A percentile compares a stretch with the other conserved stretches of the same genome.
Evolutionary conservation across 2,329 filamentous ascomycete species (phyloP).

Genomic region (Tetracladium maxilliforme): DNA sequence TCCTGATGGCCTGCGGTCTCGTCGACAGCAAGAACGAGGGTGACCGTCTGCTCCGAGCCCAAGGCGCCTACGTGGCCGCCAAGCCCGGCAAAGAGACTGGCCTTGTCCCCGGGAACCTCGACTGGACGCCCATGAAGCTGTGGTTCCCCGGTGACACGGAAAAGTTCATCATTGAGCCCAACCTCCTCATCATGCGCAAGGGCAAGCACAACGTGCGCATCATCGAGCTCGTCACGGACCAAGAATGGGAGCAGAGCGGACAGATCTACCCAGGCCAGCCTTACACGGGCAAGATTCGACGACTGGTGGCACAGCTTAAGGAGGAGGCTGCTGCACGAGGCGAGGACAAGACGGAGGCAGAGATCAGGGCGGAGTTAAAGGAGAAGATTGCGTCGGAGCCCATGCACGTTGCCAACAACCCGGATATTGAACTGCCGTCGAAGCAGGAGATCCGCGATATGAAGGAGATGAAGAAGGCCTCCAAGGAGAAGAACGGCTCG

Average conservation of each 20-base stretch:
- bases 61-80: slow-evolving; percentile 47
- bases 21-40: slow-evolving; percentile 39
- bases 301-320: no score
- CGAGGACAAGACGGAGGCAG: no score
- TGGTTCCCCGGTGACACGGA: slow-evolving; percentile 41
- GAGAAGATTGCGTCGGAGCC: slow-evolving; percentile 8
- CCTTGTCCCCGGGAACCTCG: slow-evolving; percentile 33
- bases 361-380: slow-evolving; percentile 9
- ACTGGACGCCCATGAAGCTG: slow-evolving; percentile 45
- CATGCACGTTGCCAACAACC: slow-evolving; percentile 22
- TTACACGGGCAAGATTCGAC: no score
- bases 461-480: slow-evolving; percentile 5
- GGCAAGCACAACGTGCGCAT: slow-evolving; percentile 50
- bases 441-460: slow-evolving; percentile 3
- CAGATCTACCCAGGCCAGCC: slow-evolving; percentile 36
- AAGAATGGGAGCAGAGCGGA: slow-evolving; percentile 33
- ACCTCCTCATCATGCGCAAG: slow-evolving; percentile 43
- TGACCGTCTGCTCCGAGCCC: slow-evolving; percentile 35
- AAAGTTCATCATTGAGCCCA: slow-evolving; percentile 37
- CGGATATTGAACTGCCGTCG: slow-evolving; percentile 21
- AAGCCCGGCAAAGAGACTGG: slow-evolving; percentile 23
- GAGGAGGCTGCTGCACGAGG: no score
- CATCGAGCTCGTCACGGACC: slow-evolving; percentile 41
- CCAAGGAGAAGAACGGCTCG: no score
- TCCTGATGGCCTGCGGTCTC: slow-evolving; percentile 46